Percentiles rank a stretch among this genome's conserved stretches.
phyloP scores from a whole-genome alignment of 257 asterid species.

The Capsicum rhomboideum region DNA sequence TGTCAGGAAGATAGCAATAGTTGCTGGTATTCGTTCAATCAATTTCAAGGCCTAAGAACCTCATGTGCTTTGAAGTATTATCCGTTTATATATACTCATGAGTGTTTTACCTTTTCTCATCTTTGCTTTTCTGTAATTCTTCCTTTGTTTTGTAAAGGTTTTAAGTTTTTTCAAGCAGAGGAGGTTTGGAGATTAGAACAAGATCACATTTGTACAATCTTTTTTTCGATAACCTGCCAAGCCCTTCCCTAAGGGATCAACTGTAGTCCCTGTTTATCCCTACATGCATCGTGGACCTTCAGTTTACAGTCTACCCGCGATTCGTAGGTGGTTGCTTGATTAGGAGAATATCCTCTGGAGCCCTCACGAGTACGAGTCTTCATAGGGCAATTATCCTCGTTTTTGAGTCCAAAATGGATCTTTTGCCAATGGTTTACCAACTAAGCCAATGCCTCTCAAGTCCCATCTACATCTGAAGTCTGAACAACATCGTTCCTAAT shows the following conservation, averaged over 20 bases:
- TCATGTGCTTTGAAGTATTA: not conserved
- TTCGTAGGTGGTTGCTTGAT: not conserved
- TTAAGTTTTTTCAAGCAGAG: not conserved
- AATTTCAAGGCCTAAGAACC: not conserved
- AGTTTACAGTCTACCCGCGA: not conserved
- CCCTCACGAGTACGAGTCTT: not conserved
- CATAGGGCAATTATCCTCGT: no score
- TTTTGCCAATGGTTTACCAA: not conserved
- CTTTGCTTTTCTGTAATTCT: not conserved
- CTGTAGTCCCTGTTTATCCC: not conserved
- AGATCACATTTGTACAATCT: not conserved
- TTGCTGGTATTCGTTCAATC: not conserved
- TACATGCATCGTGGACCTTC: not conserved
- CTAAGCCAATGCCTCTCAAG: not conserved
- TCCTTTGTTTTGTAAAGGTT: not conserved
- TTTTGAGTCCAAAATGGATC: not conserved
- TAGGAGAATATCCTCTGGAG: not conserved
- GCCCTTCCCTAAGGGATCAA: not conserved
- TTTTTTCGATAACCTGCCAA: not conserved
- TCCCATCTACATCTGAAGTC: not conserved
- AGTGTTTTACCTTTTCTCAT: not conserved
- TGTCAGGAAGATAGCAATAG: conserved; percentile 52
- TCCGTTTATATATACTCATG: not conserved
- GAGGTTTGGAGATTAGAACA: not conserved
- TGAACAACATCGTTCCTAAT: not conserved